Evolutionary conservation across 2,329 filamentous ascomycete species (phyloP), one percentile per base, ranked within the genome.

Genomic region (Cadophora luteo-olivacea): DNA sequence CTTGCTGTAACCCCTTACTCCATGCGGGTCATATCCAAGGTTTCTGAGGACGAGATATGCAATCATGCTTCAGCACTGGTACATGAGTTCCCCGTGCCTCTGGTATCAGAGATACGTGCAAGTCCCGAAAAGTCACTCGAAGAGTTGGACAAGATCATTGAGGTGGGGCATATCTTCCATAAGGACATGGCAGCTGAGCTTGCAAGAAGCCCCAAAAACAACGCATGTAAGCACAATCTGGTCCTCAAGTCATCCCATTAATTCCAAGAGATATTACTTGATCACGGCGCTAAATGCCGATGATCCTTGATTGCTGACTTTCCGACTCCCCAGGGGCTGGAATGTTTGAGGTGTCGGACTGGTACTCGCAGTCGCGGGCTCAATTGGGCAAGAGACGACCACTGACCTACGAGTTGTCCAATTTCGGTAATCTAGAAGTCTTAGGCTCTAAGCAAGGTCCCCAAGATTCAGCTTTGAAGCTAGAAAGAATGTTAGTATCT

Each of bases 301-400:
- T 49, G 11, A 8, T 22, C 45, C 22, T 6, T 19, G n/a, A 14
- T 49, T 14, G 45, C n/a, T 49, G 45, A 49, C 45, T 49, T 49
- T 5, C 11, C 16, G 14, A 1, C n/a, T 22, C 3, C 16, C 16
- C 16, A 49, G 45, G 61, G 49, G 61, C 61, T 7, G 61, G 49
- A 4, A 64, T 64, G 61, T 64, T 64, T 64, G 61, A 49, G 3
- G 61, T 64, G 1, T 38, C 48, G 48, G 61, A 64, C 22, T 64
- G 61, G 61, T 64, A 64, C 24, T 22, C 48, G 9, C 49, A 64
- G 32, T 64, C 61, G 24, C 48, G 61, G 38, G 49, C 29, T 22
- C 61, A 64, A 22, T 49, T 64, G 45, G 61, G 61, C 8, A 45
- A 55, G 61, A 64, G 55, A 25, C 54, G 61, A 16, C 32, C 61